phyloP scores from a whole-genome alignment of 2,329 filamentous ascomycete genomes.

The Monilinia aucupariae region DNA sequence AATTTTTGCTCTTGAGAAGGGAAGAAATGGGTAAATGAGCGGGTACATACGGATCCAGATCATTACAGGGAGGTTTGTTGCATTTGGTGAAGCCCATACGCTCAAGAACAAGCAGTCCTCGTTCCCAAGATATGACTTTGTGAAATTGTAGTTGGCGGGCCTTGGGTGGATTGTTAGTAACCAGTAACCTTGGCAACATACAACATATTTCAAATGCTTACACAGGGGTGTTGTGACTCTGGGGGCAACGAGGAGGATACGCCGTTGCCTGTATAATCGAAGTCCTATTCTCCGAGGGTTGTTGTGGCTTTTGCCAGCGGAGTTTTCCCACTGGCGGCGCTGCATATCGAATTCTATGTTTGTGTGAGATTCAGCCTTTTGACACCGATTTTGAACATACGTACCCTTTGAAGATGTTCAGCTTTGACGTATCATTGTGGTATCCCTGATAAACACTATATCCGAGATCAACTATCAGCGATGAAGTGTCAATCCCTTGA shows the following conservation, averaged over 20 bases:
- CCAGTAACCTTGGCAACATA: neutral
- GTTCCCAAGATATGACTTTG: conserved; percentile 21
- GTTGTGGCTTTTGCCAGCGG: conserved; percentile 40
- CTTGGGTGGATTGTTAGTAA: neutral
- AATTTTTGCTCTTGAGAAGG: conserved; percentile 23
- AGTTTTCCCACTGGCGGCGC: conserved; percentile 39
- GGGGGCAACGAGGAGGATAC: conserved; percentile 35
- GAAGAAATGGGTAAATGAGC: neutral
- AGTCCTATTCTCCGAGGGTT: conserved; percentile 24
- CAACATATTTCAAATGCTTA: neutral
- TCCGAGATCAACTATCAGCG: conserved; percentile 39
- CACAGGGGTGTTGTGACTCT: conserved; percentile 26
- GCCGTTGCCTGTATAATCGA: conserved; percentile 29
- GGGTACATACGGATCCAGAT: conserved; percentile 37
- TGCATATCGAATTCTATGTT: conserved; percentile 38
- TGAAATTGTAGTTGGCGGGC: conserved; percentile 18
- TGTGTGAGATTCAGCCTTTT: neutral
- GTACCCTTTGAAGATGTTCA: conserved; percentile 45
- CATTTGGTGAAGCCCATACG: conserved; percentile 38
- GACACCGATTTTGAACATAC: neutral
- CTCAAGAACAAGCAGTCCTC: conserved; percentile 39
- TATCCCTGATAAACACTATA: conserved; percentile 44
- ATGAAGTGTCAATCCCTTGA: neutral
- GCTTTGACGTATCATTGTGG: conserved; percentile 36
- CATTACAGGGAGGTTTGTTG: conserved; percentile 37